Evolutionary conservation across 495 filamentous ascomycete species (phyloP), one percentile per base, ranked within the genome.

Genomic region (Penicillium bovifimosum): DNA sequence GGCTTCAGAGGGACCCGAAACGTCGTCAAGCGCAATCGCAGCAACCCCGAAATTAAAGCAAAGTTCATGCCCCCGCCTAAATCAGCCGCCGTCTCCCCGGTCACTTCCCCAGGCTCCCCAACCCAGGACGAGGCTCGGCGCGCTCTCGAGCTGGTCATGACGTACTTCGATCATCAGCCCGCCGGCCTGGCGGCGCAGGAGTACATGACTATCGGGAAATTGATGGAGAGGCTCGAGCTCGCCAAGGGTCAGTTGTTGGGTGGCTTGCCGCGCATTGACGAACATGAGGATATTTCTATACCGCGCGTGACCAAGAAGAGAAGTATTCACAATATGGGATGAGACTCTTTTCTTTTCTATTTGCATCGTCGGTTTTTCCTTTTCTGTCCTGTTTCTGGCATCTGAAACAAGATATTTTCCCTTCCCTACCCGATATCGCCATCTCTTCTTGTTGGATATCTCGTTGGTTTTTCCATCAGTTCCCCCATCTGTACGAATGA

Each of bases 61-160:
- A 72, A 64, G 20, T 72, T 72, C 11, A 81, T 79, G 61, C 76
- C 77, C 29, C 77, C 72, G 1, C 62, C 71, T 0, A 75, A 69
- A 29, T 71, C 71, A 9, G 65, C 50, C 24, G 66, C 64, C 2
- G 62, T 68, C 18, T 75, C 71, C 8, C 76, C 73, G 6, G 59
- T 66, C 46, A 66, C 65, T 53, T 60, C 71, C 9, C 64, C 74
- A 29, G 65, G 74, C n/a, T 85, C 86, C 0, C 91, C 91, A 0
- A 91, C 88, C 1, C 89, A 90, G 63, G 93, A 96, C 54, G 92
- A 98, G 63, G 93, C 93, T 0, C 78, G 85, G 26, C 80, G 81
- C 32, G 95, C 93, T 2, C 78, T 96, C 17, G 90, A 96, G 61
- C 80, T 92, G 10, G 79, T 97, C 1, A 81, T 95, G 70, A 86